Conservation (phyloP, 2,329 filamentous ascomycete genomes). For the Neospermospora avenae region DNA sequence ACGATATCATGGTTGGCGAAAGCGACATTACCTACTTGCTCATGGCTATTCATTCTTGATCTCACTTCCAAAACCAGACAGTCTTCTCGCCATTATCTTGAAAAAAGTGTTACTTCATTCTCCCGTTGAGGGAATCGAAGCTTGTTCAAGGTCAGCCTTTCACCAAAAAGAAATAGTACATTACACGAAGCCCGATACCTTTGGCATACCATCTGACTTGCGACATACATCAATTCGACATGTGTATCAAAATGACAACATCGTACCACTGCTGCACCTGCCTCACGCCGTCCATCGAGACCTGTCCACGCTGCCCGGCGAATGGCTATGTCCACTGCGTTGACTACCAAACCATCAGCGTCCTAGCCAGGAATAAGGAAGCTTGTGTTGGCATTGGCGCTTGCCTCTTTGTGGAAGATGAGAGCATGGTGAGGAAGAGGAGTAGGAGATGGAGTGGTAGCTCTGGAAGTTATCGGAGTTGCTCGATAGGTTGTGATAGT, state of each 20-base stretch:
- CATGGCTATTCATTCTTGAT: too few relatives aligned
- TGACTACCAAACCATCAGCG: not conserved
- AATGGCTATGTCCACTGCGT: not conserved
- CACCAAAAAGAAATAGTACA: too few relatives aligned
- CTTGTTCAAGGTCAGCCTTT: too few relatives aligned
- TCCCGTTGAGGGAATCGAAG: too few relatives aligned
- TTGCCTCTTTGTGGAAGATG: not conserved
- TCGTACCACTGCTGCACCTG: not conserved
- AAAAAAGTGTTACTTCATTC: too few relatives aligned
- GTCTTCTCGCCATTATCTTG: too few relatives aligned
- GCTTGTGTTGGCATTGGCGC: not conserved
- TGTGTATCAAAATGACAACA: not conserved
- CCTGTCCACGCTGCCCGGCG: not conserved
- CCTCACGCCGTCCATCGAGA: not conserved
- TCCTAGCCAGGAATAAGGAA: not conserved
- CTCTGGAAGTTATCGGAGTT: not conserved
- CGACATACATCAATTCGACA: not conserved
- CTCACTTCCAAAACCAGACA: too few relatives aligned
- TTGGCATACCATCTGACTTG: not conserved
- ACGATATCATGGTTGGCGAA: too few relatives aligned
- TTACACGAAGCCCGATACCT: not conserved
- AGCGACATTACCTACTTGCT: too few relatives aligned
- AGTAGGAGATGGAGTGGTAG: not conserved
- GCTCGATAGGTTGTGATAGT: too few relatives aligned
- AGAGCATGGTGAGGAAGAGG: not conserved